Evolutionary conservation across 2,329 filamentous ascomycete species (phyloP).

Genomic region (Microdochium paspali): DNA sequence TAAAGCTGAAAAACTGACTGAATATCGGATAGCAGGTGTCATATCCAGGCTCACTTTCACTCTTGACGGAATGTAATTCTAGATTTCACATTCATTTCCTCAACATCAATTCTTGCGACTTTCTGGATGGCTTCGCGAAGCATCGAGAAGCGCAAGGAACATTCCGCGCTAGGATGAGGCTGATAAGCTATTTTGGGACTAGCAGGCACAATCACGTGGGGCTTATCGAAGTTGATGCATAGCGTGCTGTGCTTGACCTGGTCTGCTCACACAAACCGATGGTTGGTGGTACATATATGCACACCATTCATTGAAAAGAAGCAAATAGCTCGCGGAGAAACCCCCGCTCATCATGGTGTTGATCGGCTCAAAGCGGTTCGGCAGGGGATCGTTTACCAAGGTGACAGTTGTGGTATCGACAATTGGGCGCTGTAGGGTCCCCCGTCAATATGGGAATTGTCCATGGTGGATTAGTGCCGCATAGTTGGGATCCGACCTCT

Average conservation of each 20-base stretch:
- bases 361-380: too few relatives aligned
- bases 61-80: not conserved
- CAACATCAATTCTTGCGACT: not conserved
- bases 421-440: too few relatives aligned
- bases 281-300: too few relatives aligned
- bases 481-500: too few relatives aligned
- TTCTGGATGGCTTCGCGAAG: not conserved
- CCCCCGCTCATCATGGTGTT: too few relatives aligned
- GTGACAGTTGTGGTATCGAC: too few relatives aligned
- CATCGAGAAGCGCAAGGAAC: not conserved
- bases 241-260: not conserved
- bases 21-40: not conserved
- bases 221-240: slow-evolving; percentile 1
- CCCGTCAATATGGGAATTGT: too few relatives aligned
- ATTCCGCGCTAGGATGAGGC: not conserved
- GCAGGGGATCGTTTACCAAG: too few relatives aligned
- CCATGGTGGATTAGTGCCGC: too few relatives aligned
- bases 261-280: not conserved
- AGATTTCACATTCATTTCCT: not conserved
- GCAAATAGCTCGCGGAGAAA: too few relatives aligned
- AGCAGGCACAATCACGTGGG: slow-evolving; percentile 3
- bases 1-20: not conserved
- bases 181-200: slow-evolving; percentile 3
- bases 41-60: not conserved
- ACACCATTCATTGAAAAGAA: too few relatives aligned